Base-by-base conservation (phyloP, 169 alveolate genomes). In the Plasmodium chabaudi region DNA sequence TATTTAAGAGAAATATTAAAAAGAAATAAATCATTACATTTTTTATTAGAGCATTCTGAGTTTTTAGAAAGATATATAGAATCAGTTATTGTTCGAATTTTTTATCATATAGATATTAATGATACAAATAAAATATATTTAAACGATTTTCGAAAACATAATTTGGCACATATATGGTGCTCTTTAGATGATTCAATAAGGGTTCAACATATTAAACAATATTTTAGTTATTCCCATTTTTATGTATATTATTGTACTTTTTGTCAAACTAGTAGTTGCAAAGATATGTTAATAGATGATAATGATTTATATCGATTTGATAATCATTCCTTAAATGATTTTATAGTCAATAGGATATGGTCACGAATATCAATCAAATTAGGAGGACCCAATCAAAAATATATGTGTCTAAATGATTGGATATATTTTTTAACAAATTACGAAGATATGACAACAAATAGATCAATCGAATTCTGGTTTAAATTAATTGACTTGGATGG, bases 261-360 rank as follows among this genome's bases (percentile, higher is more conserved):
- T 17, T 82, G 90, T 60, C 90, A 82, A 23, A 82, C 84, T n/a
- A 82, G 90, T 60, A 82, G 90, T 27, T 82, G 90, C 39, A 82
- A 82, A 82, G 90, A 82, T 67, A 82, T 82, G 90, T 72, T 82
- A 15, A 82, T 82, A 39, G 90, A 82, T 82, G 86, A 82, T 27
- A 82, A 69, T 51, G 90, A 82, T 68, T 51, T 82, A 15, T 82
- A 82, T 49, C 55, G 90, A 19, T 82, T 82, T 71, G 90, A 82
- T 68, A 82, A 82, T 56, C 90, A 82, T 55, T 82, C 90, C 0
- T 60, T 82, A 9, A 82, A 82, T 49, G 90, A 69, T 82, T 82
- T 82, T 82, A 82, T 82, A 25, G 90, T 82, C 9, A 82, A 82
- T 82, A 44, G 90, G 23, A 82, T 82, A 56, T 82, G 90, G 90